Evolutionary conservation across 768 basidiomycete genomes (phyloP), one percentile per base, ranked within the genome.

Genomic region (Kwoniella sp.): DNA sequence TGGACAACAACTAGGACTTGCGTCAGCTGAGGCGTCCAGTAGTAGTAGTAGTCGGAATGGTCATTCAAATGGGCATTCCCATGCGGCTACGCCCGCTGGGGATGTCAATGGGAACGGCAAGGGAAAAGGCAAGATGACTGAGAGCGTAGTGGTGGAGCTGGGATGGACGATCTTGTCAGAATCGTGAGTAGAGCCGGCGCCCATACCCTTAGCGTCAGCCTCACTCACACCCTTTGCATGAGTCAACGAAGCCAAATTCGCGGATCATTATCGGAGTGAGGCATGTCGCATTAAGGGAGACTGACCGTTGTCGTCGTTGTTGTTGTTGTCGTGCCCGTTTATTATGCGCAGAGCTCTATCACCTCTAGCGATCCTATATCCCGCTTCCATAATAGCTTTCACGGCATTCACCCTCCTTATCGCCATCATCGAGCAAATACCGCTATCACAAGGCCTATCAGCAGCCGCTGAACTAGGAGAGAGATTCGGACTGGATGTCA

Each of bases 301-400:
- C n/a, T n/a, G n/a, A n/a, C n/a, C n/a, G n/a, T n/a, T n/a, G n/a
- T n/a, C n/a, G n/a, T n/a, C n/a, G n/a, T n/a, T n/a, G n/a, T 33
- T 33, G 33, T 5, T 19, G 24, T 29, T 25, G 2, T 15, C 46
- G 21, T 52, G 1, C 21, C 47, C 13, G 13, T 47, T 17, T 33
- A 33, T 33, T 33, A 33, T 6, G 8, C 17, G 40, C 40, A 79
- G 74, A 21, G 60, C 60, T 40, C 25, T 67, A 17, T 54, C 67
- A 2, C 78, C 75, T 2, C 44, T 73, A 7, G 55, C 67, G 26
- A 48, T 78, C 12, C 57, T 79, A 5, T 62, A 68, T 49, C 69
- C 52, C 5, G 68, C 73, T 0, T 50, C 53, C 13, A 60, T 76
- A 48, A 51, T 74, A 53, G 73, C 77, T 5, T 73, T 69, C 49